Conservation (phyloP, 306 rosid species). For the Vachellia collinsii region DNA sequence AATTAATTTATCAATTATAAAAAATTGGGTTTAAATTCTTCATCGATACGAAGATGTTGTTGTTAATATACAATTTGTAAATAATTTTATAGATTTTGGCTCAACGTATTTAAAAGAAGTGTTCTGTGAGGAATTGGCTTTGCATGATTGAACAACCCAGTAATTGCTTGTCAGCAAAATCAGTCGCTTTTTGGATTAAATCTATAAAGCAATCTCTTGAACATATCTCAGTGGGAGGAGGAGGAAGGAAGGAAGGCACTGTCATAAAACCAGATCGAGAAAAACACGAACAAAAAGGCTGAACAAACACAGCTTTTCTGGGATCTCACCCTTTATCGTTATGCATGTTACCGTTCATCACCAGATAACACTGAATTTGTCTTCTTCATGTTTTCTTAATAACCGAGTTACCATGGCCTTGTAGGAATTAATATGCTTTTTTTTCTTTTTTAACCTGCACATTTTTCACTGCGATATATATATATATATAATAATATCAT, state of each 20-base stretch:
- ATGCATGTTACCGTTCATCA: background rate
- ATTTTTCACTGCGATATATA: background rate
- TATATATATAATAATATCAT: background rate
- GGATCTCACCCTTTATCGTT: background rate
- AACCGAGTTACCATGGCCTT: background rate
- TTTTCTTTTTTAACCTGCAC: background rate
- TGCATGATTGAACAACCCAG: background rate
- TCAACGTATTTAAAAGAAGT: too few relatives aligned
- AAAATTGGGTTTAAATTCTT: too few relatives aligned
- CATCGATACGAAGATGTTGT: too few relatives aligned
- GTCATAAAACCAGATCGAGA: background rate
- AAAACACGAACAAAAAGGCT: background rate
- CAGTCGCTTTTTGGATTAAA: background rate
- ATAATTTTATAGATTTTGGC: too few relatives aligned
- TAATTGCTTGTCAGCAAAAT: background rate
- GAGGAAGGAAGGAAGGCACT: background rate
- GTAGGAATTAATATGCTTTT: background rate
- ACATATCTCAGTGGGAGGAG: background rate
- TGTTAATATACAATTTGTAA: too few relatives aligned
- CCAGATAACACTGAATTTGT: background rate
- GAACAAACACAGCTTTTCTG: background rate
- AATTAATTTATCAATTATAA: too few relatives aligned
- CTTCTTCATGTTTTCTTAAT: background rate
- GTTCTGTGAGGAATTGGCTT: background rate
- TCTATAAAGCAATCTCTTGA: background rate